Evolutionary conservation across 345 rosid species (phyloP).

Genomic region (Populus davidiana): DNA sequence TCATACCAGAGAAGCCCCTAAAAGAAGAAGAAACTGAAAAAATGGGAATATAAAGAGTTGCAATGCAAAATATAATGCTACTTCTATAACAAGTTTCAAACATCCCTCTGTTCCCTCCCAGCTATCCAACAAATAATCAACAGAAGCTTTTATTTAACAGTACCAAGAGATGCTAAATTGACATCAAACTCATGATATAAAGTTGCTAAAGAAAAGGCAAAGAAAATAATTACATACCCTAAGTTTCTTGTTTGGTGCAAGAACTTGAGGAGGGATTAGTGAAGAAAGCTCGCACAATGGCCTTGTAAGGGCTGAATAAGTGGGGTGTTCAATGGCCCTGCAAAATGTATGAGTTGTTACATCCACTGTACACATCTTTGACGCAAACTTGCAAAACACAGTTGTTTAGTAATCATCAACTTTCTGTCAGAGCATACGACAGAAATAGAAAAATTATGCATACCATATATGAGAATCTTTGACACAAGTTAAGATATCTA

Average conservation of each 20-base stretch:
- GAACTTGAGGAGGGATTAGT: conserved; percentile 80
- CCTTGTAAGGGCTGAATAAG: conserved; percentile 94
- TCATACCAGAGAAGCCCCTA: not conserved
- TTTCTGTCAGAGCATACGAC: too few relatives aligned
- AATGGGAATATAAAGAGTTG: not conserved
- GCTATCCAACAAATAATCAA: not conserved
- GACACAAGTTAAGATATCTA: conserved; percentile 87
- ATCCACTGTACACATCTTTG: not conserved
- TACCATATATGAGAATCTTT: conserved; percentile 99
- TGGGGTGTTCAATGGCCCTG: conserved; percentile 99
- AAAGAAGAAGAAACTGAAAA: not conserved
- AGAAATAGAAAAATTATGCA: conserved; percentile 1
- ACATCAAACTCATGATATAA: not conserved
- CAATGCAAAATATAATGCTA: not conserved
- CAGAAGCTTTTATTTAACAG: not conserved
- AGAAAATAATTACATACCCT: conserved; percentile 46
- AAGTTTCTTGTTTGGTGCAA: conserved; percentile 89
- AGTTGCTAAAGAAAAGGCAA: conserved; percentile 9
- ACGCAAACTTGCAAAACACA: not conserved
- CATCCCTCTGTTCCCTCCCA: not conserved
- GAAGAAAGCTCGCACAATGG: conserved; percentile 98
- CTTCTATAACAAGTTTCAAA: not conserved
- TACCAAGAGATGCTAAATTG: not conserved
- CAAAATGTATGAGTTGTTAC: conserved; percentile 12
- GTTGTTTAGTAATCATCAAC: too few relatives aligned